These are phyloP conservation scores for Trichophyton mentagrophytes DNA, from an alignment of 2,329 filamentous ascomycete species.

Conservation along the genomic window DNA sequence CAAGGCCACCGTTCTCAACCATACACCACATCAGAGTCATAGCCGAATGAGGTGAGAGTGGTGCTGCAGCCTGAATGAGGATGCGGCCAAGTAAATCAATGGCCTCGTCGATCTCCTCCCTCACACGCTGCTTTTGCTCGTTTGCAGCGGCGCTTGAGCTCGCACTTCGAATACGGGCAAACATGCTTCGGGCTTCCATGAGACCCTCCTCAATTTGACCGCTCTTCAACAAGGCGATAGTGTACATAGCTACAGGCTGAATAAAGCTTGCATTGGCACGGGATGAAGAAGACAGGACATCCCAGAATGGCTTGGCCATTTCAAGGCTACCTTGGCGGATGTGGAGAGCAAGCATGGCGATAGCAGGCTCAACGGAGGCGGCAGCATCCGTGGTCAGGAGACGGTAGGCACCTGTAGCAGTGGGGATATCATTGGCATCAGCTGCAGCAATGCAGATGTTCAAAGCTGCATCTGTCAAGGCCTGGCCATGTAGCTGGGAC, in stretches of 20 bases:
- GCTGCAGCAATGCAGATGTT: slow-evolving; percentile 66
- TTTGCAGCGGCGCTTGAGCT: slow-evolving; percentile 31
- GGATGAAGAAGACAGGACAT: slow-evolving; percentile 49
- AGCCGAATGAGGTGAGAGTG: slow-evolving; percentile 42
- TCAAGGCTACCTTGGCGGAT: slow-evolving; percentile 69
- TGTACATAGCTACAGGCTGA: slow-evolving; percentile 82
- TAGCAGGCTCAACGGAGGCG: slow-evolving; percentile 46
- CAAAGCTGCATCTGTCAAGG: slow-evolving; percentile 52
- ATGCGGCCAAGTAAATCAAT: slow-evolving; percentile 55
- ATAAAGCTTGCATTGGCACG: slow-evolving; percentile 55
- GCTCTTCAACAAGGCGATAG: slow-evolving; percentile 72
- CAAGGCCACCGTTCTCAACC: slow-evolving; percentile 51
- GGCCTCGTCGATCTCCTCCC: slow-evolving; percentile 77
- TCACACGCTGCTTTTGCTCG: slow-evolving; percentile 41
- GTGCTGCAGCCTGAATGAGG: slow-evolving; percentile 40
- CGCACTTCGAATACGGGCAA: slow-evolving; percentile 61
- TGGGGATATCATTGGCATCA: slow-evolving; percentile 58
- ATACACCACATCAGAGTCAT: slow-evolving; percentile 51
- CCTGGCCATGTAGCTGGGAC: slow-evolving; percentile 42
- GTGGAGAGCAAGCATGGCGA: slow-evolving; percentile 76
- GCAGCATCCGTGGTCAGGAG: slow-evolving; percentile 43
- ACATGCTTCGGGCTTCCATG: slow-evolving; percentile 70
- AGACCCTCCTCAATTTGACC: slow-evolving; percentile 75
- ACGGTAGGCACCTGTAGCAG: slow-evolving; percentile 55
- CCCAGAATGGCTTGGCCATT: slow-evolving; percentile 69